Evolutionary conservation across 176 grass and related monocot species (phyloP), one percentile per base, ranked within the genome.

Genomic region (Chloris gayana): DNA sequence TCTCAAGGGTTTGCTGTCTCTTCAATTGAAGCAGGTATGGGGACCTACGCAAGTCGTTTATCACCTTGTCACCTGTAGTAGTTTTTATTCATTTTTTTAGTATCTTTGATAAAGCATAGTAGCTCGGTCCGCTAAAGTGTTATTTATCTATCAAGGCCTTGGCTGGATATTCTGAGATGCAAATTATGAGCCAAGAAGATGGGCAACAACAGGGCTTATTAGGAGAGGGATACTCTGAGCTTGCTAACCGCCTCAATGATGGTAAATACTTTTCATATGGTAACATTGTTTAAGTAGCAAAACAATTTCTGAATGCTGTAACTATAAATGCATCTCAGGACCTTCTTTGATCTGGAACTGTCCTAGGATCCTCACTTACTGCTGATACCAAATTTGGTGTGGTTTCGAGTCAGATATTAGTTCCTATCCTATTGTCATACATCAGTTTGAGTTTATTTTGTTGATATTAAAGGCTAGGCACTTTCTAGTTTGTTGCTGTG

Each of bases 21-120:
- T 87, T 70, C 88, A 87, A 78, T 72, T 98, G 75, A 95, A 95
- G 86, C 92, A 98, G 96, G 96, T 98, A 95, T 93, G 88, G 73
- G 70, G 79, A 89, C 85, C 86, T 93, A 87, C 82, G 80, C 83
- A 82, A 76, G n/a, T 65, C 24, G 73, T 97, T 84, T 76, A 59
- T 76, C 72, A 14, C 30, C 7, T 88, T 76, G 64, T 76, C 72
- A 14, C 30, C 7, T 88, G 72, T 64, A n/a, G 22, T 71, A 18
- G 54, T 75, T 57, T 26, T 59, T 59, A 26, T 59, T 59, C n/a
- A 12, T 59, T 2, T 76, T 61, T 35, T 81, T 24, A 29, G 22
- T 70, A 59, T 76, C 35, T 47, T 84, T 45, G 49, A 49, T 2
- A 67, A 14, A 45, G 15, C 44, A 44, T 54, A 14, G 34, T 74